These are phyloP conservation scores for Turritis glabra DNA, from an alignment of 345 rosid genomes.

Conservation along the genomic window DNA sequence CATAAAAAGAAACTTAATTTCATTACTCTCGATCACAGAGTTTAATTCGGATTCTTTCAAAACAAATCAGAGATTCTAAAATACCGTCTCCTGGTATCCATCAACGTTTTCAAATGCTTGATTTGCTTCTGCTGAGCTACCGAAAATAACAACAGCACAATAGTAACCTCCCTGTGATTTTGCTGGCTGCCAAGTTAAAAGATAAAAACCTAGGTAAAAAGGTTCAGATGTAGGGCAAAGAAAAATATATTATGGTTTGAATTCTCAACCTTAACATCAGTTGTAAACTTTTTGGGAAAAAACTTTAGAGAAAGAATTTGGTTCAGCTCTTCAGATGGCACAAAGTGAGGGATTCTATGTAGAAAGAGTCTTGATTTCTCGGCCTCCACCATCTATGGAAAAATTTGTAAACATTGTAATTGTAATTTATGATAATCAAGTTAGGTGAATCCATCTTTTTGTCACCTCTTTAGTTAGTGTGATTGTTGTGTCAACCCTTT, in stretches of 20 bases:
- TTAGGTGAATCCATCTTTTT: not conserved
- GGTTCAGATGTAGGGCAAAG: not conserved
- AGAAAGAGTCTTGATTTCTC: constrained; percentile 62
- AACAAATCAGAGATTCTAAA: not conserved
- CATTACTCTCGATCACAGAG: not conserved
- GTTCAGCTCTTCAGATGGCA: constrained; percentile 46
- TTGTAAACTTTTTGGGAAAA: not conserved
- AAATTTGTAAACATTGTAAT: not conserved
- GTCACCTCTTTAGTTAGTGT: constrained; percentile 49
- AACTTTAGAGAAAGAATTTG: constrained; percentile 34
- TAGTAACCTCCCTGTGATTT: constrained; percentile 49
- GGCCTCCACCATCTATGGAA: constrained; percentile 44
- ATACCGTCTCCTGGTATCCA: constrained; percentile 56
- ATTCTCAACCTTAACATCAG: constrained; percentile 58
- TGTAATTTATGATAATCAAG: not conserved
- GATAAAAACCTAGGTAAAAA: not conserved
- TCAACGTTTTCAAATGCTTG: constrained; percentile 52
- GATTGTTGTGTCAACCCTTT: constrained; percentile 45
- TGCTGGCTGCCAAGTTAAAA: constrained; percentile 47
- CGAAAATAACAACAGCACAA: constrained; percentile 54
- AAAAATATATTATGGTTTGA: not conserved
- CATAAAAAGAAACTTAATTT: not conserved
- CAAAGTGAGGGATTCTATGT: constrained; percentile 58
- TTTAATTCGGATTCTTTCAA: not conserved
- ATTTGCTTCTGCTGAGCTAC: constrained; percentile 51